A percentile compares a stretch with the other conserved stretches of the same genome.
Evolutionary conservation across 2,329 filamentous ascomycete genomes (phyloP).

Genomic region (Plectosphaerella sp.): DNA sequence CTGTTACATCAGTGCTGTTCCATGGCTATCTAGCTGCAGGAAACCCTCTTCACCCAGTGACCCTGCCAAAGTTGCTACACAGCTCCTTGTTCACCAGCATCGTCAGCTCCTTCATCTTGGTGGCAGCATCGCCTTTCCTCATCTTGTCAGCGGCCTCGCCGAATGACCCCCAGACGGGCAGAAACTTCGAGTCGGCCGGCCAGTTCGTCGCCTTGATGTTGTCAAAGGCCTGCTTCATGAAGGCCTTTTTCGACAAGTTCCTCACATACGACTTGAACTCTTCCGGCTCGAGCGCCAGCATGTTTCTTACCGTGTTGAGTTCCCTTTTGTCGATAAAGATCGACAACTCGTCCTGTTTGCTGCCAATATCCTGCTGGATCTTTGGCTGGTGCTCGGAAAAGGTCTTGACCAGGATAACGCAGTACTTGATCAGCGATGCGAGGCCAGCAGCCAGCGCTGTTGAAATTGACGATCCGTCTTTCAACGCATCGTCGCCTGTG

Average conservation of each 20-base stretch:
- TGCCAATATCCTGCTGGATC: neutral
- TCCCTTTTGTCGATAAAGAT: neutral
- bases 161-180: neutral
- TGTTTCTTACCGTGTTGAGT: neutral
- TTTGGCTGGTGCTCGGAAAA: neutral
- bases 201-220: neutral
- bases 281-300: neutral
- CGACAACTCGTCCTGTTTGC: neutral
- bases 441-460: conserved; percentile 24
- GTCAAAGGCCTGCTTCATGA: neutral
- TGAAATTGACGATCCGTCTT: conserved; percentile 19
- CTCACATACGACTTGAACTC: neutral
- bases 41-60: no score
- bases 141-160: neutral
- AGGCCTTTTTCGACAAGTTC: neutral
- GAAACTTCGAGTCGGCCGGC: neutral
- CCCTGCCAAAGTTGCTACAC: no score
- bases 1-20: no score
- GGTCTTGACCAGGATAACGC: conserved; percentile 6
- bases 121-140: neutral
- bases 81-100: no score
- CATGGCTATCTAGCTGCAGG: no score
- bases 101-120: neutral
- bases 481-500: neutral
- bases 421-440: conserved; percentile 24